These are phyloP conservation scores for Clonostachys rosea DNA, from an alignment of 2,329 filamentous ascomycete genomes.

Conservation along the genomic window DNA sequence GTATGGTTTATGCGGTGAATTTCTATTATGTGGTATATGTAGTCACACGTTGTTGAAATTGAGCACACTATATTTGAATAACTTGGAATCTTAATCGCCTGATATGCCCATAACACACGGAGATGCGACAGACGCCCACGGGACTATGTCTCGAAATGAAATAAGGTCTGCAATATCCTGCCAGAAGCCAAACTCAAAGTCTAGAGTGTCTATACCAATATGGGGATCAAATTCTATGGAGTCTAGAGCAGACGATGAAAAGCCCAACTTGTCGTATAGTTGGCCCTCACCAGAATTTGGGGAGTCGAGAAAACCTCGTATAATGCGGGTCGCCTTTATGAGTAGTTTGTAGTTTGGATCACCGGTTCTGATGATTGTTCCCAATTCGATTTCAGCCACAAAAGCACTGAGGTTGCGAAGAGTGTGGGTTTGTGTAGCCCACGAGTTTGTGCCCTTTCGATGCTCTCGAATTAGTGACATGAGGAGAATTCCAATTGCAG, in stretches of 20 bases:
- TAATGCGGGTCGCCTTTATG: constrained; percentile 8
- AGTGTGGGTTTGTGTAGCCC: constrained; percentile 3
- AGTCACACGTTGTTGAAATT: too few species aligned
- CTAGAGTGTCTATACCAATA: neutral
- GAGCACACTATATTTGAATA: too few species aligned
- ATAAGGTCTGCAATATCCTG: neutral
- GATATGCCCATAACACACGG: too few species aligned
- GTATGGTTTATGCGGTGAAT: too few species aligned
- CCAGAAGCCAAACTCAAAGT: neutral
- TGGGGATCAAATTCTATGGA: neutral
- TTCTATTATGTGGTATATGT: too few species aligned
- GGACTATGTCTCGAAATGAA: too few species aligned
- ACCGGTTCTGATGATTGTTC: constrained; percentile 7
- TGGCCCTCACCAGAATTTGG: constrained; percentile 13
- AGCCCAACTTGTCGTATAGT: neutral
- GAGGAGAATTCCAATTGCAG: constrained; percentile 9
- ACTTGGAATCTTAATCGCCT: too few species aligned
- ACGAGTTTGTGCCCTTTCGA: neutral
- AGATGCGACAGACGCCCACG: too few species aligned
- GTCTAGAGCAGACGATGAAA: too few species aligned
- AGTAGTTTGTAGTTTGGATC: constrained; percentile 12
- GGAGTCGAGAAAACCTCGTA: constrained; percentile 19
- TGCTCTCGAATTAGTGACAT: constrained; percentile 5
- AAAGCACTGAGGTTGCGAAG: constrained; percentile 9
- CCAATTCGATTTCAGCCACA: constrained; percentile 9